Evolutionary conservation across 2,329 filamentous ascomycete genomes (phyloP), one percentile per base, ranked within the genome.

Genomic region (Ustilaginoidea virens): DNA sequence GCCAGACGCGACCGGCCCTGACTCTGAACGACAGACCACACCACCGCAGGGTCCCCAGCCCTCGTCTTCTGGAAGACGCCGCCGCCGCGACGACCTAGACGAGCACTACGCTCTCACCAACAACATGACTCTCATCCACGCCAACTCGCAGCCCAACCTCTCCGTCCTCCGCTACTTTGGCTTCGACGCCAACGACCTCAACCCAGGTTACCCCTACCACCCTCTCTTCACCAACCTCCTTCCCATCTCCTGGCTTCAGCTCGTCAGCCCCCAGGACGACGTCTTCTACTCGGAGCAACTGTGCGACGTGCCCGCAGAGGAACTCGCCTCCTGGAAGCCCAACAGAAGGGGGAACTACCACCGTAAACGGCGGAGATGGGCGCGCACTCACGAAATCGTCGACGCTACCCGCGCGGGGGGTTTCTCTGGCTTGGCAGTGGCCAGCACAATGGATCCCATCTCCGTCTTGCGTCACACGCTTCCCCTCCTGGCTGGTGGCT

Each of bases 231-330:
- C 69, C 11, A 77, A 90, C 47, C 70, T 98, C 29, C 77, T 87
- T 43, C 72, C 78, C 5, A 61, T 96, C 17, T 87, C 82, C 17
- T 98, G 87, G 86, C 69, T 98, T 2, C 87, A 96, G 53, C 70
- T 98, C 5, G 58, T 94, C 11, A 66, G 79, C 15, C 90, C 90
- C 0, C 57, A 69, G 20, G 60, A 72, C 17, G 90, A 96, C 50
- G 65, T 69, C 1, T 71, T 78, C 4, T 93, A 92, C 53, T 54
- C 61, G 18, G 65, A 69, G 16, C 67, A 76, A 30, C 78, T 83
- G 0, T 61, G 70, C 1, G 47, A 56, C 0, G 60, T 76, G 1
- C 43, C 72, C 0, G 60, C 73, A 1, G 68, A 74, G 11, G 64
- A 68, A 15, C 59, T 96, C 2, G 59, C 69, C 0, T 56, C 64